Evolutionary conservation across 768 basidiomycete species (phyloP).

Genomic region (Strobilomyces dryophilus): DNA sequence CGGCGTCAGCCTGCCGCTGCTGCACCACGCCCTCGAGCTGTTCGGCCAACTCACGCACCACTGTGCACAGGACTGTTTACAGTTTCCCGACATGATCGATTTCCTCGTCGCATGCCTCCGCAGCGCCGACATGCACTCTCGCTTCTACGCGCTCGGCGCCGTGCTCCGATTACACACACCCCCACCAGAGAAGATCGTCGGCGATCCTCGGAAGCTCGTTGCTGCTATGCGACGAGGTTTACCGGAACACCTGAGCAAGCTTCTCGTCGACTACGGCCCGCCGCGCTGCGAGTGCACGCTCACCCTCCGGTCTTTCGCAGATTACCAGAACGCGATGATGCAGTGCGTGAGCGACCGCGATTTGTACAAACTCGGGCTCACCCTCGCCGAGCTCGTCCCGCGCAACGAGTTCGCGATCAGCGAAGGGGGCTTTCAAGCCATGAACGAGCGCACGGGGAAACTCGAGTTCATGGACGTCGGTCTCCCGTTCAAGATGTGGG

Average conservation of each 20-base stretch:
- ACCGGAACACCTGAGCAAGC: slow-evolving; percentile 41
- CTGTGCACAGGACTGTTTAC: slow-evolving; percentile 39
- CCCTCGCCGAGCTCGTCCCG: slow-evolving; percentile 45
- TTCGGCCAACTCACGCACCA: slow-evolving; percentile 41
- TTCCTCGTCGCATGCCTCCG: slow-evolving; percentile 54
- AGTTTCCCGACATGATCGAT: slow-evolving; percentile 39
- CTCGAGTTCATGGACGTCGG: slow-evolving; percentile 41
- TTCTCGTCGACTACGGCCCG: slow-evolving; percentile 47
- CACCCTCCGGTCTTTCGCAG: slow-evolving; percentile 35
- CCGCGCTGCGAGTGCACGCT: slow-evolving; percentile 43
- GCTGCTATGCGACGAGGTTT: no score
- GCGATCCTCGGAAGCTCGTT: no score
- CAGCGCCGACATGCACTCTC: slow-evolving; percentile 50
- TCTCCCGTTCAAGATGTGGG: slow-evolving; percentile 55
- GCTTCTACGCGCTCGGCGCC: slow-evolving; percentile 48
- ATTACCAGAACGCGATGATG: slow-evolving; percentile 55
- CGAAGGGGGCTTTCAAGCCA: slow-evolving; percentile 47
- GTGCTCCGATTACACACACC: slow-evolving; percentile 46
- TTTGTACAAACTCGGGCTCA: slow-evolving; percentile 46
- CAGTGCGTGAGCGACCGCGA: slow-evolving; percentile 41
- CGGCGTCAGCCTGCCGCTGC: slow-evolving; percentile 34
- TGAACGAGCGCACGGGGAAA: slow-evolving; percentile 40
- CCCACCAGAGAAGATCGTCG: slow-evolving; percentile 38
- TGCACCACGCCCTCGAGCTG: slow-evolving; percentile 49
- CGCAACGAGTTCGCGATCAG: slow-evolving; percentile 55